Evolutionary conservation across 495 filamentous ascomycete genomes (phyloP), one percentile per base, ranked within the genome.

Genomic region (Jackrogersella multiformis): DNA sequence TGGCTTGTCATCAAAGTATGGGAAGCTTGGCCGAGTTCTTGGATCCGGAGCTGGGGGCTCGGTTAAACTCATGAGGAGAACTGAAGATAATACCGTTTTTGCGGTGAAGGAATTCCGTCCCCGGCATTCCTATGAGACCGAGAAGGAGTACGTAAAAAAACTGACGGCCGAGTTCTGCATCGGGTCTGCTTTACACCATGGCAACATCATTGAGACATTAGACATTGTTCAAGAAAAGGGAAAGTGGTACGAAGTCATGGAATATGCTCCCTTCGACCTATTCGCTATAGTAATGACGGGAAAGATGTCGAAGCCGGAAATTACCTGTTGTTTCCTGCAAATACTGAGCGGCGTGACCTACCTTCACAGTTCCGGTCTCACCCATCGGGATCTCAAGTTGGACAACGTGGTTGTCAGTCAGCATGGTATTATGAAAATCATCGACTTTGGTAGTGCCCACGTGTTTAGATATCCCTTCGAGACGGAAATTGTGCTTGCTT

Each of bases 251-350:
- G 96, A 97, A 74, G 95, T 99, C 26, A 99, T 99, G 95, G 95
- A 99, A 74, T 98, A 96, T 75, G 96, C 93, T n/a, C 95, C 95
- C 4, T 99, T 80, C 70, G 95, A 99, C 77, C 83, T 99, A 13
- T 99, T 99, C 76, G 95, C 95, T 21, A 96, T 96, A 64, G 95
- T 99, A 65, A 99, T 99, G 95, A 98, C 95, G 0, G 95, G 95
- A 15, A 98, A 95, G 79, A 99, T 99, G 95, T 86, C 86, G 36
- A 89, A 93, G 55, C 91, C 96, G 60, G 95, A 99, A 78, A 84
- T 97, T 54, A 87, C 86, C 1, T 99, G 95, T 76, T 88, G 87
- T 51, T 97, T 97, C 73, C 84, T 97, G 69, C 95, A 99, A 76
- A 97, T 99, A 63, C 81, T 99, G 56, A 95, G 87, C 70, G 95